These are phyloP conservation scores for Trichoderma oligosporum DNA, from an alignment of 2,329 filamentous ascomycete genomes.

Conservation along the genomic window DNA sequence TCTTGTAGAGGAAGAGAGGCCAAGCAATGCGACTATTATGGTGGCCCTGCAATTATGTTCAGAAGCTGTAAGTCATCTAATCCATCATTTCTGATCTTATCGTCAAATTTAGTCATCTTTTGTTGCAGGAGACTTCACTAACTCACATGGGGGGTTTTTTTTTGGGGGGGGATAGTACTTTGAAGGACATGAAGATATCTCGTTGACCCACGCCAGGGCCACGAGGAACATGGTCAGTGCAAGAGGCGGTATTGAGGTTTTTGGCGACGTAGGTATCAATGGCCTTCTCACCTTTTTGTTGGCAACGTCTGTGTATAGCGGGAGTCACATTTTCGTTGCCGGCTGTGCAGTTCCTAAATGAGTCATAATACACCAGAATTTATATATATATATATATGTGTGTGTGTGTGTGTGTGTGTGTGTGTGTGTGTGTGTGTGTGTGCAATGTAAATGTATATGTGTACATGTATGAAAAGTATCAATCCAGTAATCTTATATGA, in stretches of 20 bases:
- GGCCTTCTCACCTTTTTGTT: conserved; percentile 4
- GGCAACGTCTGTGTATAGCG: background rate
- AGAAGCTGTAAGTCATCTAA: conserved; percentile 1
- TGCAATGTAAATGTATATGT: background rate
- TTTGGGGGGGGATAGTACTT: no score
- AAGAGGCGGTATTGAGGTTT: conserved; percentile 5
- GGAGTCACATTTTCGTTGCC: background rate
- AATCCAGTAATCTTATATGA: no score
- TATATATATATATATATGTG: background rate
- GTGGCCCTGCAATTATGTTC: conserved; percentile 9
- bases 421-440: no score
- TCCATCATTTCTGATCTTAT: no score
- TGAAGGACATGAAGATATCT: background rate
- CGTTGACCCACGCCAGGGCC: conserved; percentile 6
- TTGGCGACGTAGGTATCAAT: background rate
- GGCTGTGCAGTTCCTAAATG: background rate
- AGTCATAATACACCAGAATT: background rate
- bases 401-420: no score
- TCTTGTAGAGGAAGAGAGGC: background rate
- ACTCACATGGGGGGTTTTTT: background rate
- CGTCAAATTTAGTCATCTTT: background rate
- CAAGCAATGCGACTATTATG: background rate
- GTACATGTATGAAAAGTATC: background rate
- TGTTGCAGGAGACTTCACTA: no score
- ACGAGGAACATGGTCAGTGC: conserved; percentile 8